Evolutionary conservation across 306 rosid genomes (phyloP).

Genomic region (Malus sieversii): DNA sequence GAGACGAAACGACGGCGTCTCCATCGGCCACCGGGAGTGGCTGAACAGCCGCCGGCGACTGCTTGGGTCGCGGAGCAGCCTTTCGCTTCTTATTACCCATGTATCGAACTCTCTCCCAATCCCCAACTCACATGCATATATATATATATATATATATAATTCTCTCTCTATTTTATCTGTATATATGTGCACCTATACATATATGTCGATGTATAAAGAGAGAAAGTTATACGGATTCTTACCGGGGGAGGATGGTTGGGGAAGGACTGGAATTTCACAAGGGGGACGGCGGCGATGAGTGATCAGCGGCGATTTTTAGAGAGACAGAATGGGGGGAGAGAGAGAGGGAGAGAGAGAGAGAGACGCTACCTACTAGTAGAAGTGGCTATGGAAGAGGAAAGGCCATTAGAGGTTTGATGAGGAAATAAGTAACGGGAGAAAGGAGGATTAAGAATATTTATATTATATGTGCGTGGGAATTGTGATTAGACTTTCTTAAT

Average conservation of each 20-base stretch:
- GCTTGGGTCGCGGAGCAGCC: conserved; percentile 56
- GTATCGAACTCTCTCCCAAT: conserved; percentile 37
- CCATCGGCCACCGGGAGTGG: conserved; percentile 37
- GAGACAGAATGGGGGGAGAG: background rate
- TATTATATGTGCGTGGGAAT: background rate
- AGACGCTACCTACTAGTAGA: conserved; percentile 1
- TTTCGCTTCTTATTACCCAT: conserved; percentile 89
- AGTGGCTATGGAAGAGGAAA: background rate
- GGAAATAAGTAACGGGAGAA: background rate
- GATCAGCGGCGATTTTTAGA: conserved; percentile 47
- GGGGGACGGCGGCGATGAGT: conserved; percentile 21
- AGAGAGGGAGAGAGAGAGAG: background rate
- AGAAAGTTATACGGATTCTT: background rate
- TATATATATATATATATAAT: background rate
- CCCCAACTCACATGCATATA: conserved; percentile 61
- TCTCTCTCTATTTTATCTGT: background rate
- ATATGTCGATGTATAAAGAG: background rate
- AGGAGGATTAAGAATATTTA: background rate
- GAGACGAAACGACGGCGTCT: conserved; percentile 23
- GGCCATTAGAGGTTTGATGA: background rate
- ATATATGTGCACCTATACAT: background rate
- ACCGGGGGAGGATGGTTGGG: conserved; percentile 2
- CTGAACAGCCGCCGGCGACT: conserved; percentile 35
- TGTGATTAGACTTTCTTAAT: background rate
- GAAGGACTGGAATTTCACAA: background rate